Evolutionary conservation across 2,329 filamentous ascomycete species (phyloP), one percentile per base, ranked within the genome.

Genomic region (Pyrenochaeta sp.): DNA sequence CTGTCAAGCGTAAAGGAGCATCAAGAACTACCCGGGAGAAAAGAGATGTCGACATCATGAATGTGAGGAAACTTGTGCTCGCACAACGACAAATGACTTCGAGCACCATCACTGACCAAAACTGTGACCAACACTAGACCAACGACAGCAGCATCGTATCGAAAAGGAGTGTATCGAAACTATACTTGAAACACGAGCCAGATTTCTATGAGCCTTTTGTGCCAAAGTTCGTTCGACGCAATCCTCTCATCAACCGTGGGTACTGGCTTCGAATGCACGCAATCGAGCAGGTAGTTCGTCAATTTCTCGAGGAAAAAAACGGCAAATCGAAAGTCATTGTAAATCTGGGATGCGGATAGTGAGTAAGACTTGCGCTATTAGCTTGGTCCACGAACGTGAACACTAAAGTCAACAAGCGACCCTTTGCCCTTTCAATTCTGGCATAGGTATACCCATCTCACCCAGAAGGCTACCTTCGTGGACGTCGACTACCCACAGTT

Each of bases 101-200:
- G 47, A 36, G 34, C 25, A 39, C 28, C 44, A 28, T 42, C 47
- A 49, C 48, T 54, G 45, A 62, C 44, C 50, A 48, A 62, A 43
- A 68, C 91, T 86, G 39, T 44, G 5, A 19, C 19, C 50, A n/a
- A 39, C 8, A 3, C 8, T 39, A 78, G 76, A 97, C 93, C 56
- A 97, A 97, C 75, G 93, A 89, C 74, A 94, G 91, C 78, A 96
- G 91, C 72, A 97, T 97, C 66, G 90, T 93, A 15, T 97, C 93
- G 13, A 97, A 97, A 76, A 84, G 93, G 66, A 95, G 92, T 69
- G 93, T 97, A n/a, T 93, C 97, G 73, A 89, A 89, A 67, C 82
- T 96, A 13, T 97, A 97, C 77, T 90, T 91, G 72, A 84, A 90
- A 15, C 70, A 87, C 60, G 88, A 96, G 70, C 86, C 90, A 28